Percentiles rank a stretch among this genome's conserved stretches.
Conservation (phyloP, 2,329 filamentous ascomycete genomes). For the Aspergillus pseudonomiae region DNA sequence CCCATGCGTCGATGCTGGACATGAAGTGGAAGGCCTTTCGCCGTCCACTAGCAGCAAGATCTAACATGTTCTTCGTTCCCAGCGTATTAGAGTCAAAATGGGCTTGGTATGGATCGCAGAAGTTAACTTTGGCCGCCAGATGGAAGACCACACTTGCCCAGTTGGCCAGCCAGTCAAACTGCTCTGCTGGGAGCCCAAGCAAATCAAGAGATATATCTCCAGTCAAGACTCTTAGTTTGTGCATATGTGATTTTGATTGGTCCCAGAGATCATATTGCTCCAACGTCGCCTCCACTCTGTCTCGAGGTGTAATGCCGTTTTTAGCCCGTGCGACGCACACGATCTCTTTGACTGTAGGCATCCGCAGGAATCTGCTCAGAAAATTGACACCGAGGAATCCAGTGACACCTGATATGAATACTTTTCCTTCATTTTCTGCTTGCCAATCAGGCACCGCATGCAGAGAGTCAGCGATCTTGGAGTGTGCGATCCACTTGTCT, state of each 20-base stretch:
- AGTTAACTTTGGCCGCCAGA: conserved; percentile 74
- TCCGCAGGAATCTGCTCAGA: conserved; percentile 67
- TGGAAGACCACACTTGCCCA: conserved; percentile 71
- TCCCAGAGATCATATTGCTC: conserved; percentile 46
- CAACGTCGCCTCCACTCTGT: conserved; percentile 50
- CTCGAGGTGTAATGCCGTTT: conserved; percentile 38
- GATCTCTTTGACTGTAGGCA: conserved; percentile 55
- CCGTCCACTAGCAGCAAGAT: conserved; percentile 59
- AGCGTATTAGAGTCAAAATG: conserved; percentile 72
- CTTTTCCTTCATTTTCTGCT: conserved; percentile 8
- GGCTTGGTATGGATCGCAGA: conserved; percentile 71
- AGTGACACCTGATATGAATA: conserved; percentile 72
- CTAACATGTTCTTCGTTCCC: conserved; percentile 69
- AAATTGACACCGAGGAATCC: conserved; percentile 83
- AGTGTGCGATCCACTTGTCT: conserved; percentile 3
- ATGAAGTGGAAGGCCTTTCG: conserved; percentile 22
- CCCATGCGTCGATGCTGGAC: conserved; percentile 22
- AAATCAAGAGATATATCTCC: conserved; percentile 70
- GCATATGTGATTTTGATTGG: background rate
- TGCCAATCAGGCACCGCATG: conserved; percentile 8
- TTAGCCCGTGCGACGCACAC: conserved; percentile 72
- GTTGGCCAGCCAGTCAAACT: conserved; percentile 64
- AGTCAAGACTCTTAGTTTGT: conserved; percentile 18
- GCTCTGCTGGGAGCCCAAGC: conserved; percentile 65
- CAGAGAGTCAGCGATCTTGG: conserved; percentile 4